These are phyloP conservation scores for Patellaria atrata DNA, from an alignment of 495 filamentous ascomycete species.

Conservation along the genomic window DNA sequence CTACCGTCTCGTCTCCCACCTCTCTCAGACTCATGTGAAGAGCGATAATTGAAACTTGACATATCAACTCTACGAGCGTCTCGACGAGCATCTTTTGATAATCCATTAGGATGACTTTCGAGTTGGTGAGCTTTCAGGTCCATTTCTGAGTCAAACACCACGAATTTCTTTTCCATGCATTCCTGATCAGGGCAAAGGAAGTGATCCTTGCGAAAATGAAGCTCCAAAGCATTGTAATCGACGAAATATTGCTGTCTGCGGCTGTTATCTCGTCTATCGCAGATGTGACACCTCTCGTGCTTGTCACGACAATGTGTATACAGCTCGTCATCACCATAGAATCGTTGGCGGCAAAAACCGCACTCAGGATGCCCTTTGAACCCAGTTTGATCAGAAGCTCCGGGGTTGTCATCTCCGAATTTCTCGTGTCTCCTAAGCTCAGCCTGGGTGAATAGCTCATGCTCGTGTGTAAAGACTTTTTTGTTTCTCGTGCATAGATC, in stretches of 20 bases:
- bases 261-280: slow-evolving; percentile 56
- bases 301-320: slow-evolving; percentile 82
- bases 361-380: slow-evolving; percentile 96
- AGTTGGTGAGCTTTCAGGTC: slow-evolving; percentile 83
- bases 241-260: slow-evolving; percentile 75
- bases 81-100: slow-evolving; percentile 70
- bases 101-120: slow-evolving; percentile 55
- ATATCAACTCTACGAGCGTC: slow-evolving; percentile 82
- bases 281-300: slow-evolving; percentile 91
- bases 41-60: slow-evolving; percentile 64
- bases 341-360: slow-evolving; percentile 78
- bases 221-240: slow-evolving; percentile 69
- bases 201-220: slow-evolving; percentile 78
- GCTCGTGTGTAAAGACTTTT: slow-evolving; percentile 97
- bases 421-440: slow-evolving; percentile 78
- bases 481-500: slow-evolving; percentile 90
- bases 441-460: slow-evolving; percentile 75
- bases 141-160: slow-evolving; percentile 91
- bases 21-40: slow-evolving; percentile 49
- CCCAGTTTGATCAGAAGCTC: slow-evolving; percentile 80
- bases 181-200: slow-evolving; percentile 73
- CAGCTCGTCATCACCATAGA: slow-evolving; percentile 92
- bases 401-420: slow-evolving; percentile 81
- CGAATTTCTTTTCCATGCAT: slow-evolving; percentile 91
- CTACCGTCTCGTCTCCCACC: slow-evolving; percentile 39